Evolutionary conservation across 2,329 filamentous ascomycete species (phyloP), one percentile per base, ranked within the genome.

Genomic region (Sporothrix mexicana): DNA sequence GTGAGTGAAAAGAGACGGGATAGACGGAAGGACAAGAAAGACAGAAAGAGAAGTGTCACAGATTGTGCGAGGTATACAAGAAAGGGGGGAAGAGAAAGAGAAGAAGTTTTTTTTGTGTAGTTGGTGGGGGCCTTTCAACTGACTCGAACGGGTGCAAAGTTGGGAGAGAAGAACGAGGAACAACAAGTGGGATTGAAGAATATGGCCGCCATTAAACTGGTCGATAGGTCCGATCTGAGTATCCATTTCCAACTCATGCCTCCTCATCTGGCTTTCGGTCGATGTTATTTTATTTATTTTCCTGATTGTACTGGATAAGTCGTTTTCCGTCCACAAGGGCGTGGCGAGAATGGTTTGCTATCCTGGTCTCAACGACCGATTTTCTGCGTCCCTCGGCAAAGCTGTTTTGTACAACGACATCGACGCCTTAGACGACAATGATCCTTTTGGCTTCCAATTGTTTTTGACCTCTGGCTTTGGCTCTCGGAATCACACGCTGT

Each of bases 21-120:
- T 36, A 25, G 36, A 67, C 23, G 45, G 64, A 13, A 36, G 45
- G 62, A 15, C 45, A 17, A 67, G 47, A 20, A 36, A 51, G 47
- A 49, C 20, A 67, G 15, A 51, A 49, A 9, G 64, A 51, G 23
- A n/a, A 30, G 53, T 51, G 55, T 62, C 69, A 57, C 49, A 62
- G 69, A 43, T 61, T 49, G 43, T 49, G 57, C n/a, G 55, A 62
- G 53, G 45, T 70, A 51, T 17, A 62, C 69, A 62, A 49, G 45
- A 49, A 36, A 23, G 17, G 23, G 64, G 15, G 30, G 23, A 12
- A 12, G 23, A 49, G 13, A 43, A 17, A 51, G 20, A n/a, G 13
- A 51, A 36, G 23, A 66, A 0, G 41, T 64, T 64, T n/a, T 25
- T 47, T 47, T 47, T 47, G 12, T 36, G 23, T 36, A 49, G 43